phyloP scores from a whole-genome alignment of 2,329 filamentous ascomycete species.

The Diaporthe citrichinensis region DNA sequence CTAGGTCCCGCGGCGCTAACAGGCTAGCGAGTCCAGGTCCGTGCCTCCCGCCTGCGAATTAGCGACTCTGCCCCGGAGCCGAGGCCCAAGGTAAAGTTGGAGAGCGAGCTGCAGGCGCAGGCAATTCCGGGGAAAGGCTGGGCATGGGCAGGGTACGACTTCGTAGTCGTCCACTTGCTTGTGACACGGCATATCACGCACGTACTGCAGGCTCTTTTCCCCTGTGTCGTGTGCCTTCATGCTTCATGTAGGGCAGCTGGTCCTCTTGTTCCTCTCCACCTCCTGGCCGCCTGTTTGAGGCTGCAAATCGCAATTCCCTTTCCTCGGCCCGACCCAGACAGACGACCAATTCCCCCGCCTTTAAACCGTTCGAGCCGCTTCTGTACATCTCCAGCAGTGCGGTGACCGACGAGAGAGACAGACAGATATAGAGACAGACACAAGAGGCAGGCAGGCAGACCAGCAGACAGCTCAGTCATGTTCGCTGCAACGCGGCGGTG shows the following conservation, averaged over 20 bases:
- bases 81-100: constrained; percentile 34
- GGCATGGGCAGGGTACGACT: constrained; percentile 51
- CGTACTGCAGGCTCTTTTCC: neutral
- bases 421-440: neutral
- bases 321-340: constrained; percentile 10
- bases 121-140: constrained; percentile 26
- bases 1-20: constrained; percentile 4
- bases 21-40: neutral
- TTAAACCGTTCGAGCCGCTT: neutral
- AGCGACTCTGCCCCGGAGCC: constrained; percentile 18
- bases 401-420: neutral
- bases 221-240: constrained; percentile 5
- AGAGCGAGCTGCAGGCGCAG: neutral
- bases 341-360: constrained; percentile 7
- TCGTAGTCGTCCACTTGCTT: constrained; percentile 35
- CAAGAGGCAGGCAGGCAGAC: neutral
- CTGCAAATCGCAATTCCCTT: neutral
- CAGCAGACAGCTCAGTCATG: constrained; percentile 56
- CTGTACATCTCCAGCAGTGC: neutral
- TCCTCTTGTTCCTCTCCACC: neutral
- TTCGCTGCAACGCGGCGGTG: constrained; percentile 85
- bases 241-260: neutral
- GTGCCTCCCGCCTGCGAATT: constrained; percentile 1
- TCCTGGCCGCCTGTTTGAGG: neutral
- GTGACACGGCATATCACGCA: constrained; percentile 27